Conservation (phyloP, 805 yeast genomes). For the Starmerella roubikii region DNA sequence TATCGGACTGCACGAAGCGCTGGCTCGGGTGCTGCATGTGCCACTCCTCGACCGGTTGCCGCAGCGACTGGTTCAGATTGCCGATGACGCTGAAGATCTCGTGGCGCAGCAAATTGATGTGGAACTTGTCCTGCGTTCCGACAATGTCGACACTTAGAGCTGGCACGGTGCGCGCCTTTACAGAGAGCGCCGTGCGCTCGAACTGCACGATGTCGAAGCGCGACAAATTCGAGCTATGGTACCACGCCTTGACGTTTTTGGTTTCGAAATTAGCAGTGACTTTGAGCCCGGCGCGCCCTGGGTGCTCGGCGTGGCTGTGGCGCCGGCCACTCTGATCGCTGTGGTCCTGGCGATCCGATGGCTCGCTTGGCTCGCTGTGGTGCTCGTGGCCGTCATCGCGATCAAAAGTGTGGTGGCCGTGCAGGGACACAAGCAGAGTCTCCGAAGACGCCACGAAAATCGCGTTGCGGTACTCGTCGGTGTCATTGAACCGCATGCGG, state of each 20-base stretch:
- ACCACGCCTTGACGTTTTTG: slow-evolving; percentile 19
- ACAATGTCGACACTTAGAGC: slow-evolving; percentile 19
- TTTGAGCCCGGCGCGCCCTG: slow-evolving; percentile 4
- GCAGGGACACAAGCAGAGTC: slow-evolving; percentile 23
- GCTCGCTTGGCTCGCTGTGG: too few relatives aligned
- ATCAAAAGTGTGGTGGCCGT: slow-evolving; percentile 20
- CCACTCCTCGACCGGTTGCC: slow-evolving; percentile 3
- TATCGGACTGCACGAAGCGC: slow-evolving; percentile 1
- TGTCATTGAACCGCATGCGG: slow-evolving; percentile 17
- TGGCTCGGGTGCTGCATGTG: background rate
- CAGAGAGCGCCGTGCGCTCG: slow-evolving; percentile 18
- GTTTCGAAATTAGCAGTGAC: slow-evolving; percentile 14
- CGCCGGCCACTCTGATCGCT: too few relatives aligned
- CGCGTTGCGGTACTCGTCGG: slow-evolving; percentile 12
- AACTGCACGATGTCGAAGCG: slow-evolving; percentile 22
- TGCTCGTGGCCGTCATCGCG: background rate
- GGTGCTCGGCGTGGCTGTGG: too few relatives aligned
- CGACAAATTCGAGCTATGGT: slow-evolving; percentile 21
- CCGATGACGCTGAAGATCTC: slow-evolving; percentile 26
- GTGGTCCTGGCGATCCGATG: too few relatives aligned
- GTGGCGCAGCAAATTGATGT: slow-evolving; percentile 22
- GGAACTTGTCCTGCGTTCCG: slow-evolving; percentile 20
- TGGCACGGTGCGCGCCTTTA: slow-evolving; percentile 23
- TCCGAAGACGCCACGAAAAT: slow-evolving; percentile 27
- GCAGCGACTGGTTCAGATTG: slow-evolving; percentile 12